Evolutionary conservation across 2,329 filamentous ascomycete species (phyloP).

Genomic region (Aspergillus sp.): DNA sequence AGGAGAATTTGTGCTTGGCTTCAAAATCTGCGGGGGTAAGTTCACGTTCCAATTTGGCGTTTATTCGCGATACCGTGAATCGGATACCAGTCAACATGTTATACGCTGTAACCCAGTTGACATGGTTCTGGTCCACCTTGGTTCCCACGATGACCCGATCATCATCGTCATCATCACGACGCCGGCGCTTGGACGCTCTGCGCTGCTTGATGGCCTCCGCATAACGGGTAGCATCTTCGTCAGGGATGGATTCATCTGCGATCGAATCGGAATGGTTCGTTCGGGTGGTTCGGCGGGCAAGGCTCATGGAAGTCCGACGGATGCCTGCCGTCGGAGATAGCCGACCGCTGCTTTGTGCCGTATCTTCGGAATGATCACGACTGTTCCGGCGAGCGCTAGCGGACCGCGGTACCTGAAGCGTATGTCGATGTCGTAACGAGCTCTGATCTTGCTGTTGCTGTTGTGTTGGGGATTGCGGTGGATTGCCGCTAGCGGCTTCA

Average conservation of each 20-base stretch:
- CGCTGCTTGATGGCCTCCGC: slow-evolving; percentile 90
- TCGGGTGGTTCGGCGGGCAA: slow-evolving; percentile 73
- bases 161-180: slow-evolving; percentile 86
- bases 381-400: slow-evolving; percentile 54
- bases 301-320: slow-evolving; percentile 73
- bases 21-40: slow-evolving; percentile 88
- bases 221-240: slow-evolving; percentile 88
- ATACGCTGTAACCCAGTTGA: slow-evolving; percentile 96
- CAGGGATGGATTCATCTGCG: slow-evolving; percentile 73
- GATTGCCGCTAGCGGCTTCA: slow-evolving; percentile 34
- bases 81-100: slow-evolving; percentile 99
- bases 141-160: slow-evolving; percentile 84
- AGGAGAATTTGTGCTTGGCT: slow-evolving; percentile 93
- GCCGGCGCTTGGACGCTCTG: slow-evolving; percentile 75
- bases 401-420: slow-evolving; percentile 73
- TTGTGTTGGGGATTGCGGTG: not conserved
- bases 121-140: slow-evolving; percentile 94
- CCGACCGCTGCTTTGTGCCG: slow-evolving; percentile 59
- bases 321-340: slow-evolving; percentile 66
- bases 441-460: slow-evolving; percentile 43
- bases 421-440: slow-evolving; percentile 72
- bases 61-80: slow-evolving; percentile 90
- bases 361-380: slow-evolving; percentile 63
- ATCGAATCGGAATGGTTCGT: slow-evolving; percentile 79
- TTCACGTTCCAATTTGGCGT: slow-evolving; percentile 89